Evolutionary conservation across 306 rosid genomes (phyloP).

Genomic region (Lotus japonicus): DNA sequence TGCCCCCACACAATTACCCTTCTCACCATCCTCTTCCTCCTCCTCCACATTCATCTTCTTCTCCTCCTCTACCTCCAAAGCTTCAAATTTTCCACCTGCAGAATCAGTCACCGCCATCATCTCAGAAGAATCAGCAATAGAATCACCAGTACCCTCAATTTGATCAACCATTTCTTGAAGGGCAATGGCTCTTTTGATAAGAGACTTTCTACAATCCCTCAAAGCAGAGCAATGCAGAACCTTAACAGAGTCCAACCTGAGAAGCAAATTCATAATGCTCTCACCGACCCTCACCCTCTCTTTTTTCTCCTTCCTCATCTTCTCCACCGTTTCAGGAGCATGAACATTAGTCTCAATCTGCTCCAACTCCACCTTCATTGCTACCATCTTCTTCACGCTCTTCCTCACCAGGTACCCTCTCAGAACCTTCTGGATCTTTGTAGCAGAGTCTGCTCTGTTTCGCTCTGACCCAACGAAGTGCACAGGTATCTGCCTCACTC

Average conservation of each 20-base stretch:
- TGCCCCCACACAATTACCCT: neutral
- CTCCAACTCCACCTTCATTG: conserved; percentile 36
- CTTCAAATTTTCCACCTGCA: neutral
- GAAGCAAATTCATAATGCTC: conserved; percentile 59
- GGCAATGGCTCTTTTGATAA: conserved; percentile 51
- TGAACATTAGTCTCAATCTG: conserved; percentile 30
- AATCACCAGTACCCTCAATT: neutral
- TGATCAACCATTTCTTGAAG: conserved; percentile 61
- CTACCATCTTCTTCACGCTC: conserved; percentile 45
- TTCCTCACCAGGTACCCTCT: conserved; percentile 61
- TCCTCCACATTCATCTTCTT: too few relatives aligned
- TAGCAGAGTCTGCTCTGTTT: conserved; percentile 24
- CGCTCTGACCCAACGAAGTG: conserved; percentile 35
- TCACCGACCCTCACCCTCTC: conserved; percentile 55
- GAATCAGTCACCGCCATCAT: too few relatives aligned
- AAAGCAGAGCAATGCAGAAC: conserved; percentile 41
- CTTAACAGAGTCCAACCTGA: conserved; percentile 54
- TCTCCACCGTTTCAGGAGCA: conserved; percentile 15
- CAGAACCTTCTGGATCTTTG: conserved; percentile 52
- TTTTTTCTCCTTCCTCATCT: conserved; percentile 31
- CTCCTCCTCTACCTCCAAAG: neutral
- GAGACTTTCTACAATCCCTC: conserved; percentile 49
- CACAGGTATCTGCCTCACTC: conserved; percentile 59
- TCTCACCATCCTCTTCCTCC: too few relatives aligned
- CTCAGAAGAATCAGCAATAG: neutral